Conservation (phyloP, 306 rosid genomes). For the Macrotyloma uniflorum region DNA sequence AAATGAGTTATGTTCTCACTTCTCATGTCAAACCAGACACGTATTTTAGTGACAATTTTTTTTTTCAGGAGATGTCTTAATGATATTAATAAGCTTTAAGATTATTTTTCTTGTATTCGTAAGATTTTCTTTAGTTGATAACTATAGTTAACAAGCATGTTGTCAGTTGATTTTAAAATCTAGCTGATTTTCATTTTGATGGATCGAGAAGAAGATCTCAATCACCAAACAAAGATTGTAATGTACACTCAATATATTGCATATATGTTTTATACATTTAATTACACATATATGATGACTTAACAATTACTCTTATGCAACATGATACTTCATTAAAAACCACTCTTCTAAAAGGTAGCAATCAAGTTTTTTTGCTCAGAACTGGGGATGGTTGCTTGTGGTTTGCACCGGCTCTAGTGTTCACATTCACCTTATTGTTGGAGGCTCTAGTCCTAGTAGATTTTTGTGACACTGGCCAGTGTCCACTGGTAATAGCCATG, state of each 20-base stretch:
- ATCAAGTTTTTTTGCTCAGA: constrained; percentile 43
- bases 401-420: constrained; percentile 45
- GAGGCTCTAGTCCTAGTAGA: constrained; percentile 58
- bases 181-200: constrained; percentile 16
- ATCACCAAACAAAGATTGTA: constrained; percentile 27
- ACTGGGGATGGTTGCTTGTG: constrained; percentile 50
- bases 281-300: constrained; percentile 35
- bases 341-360: constrained; percentile 32
- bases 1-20: not conserved
- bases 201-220: constrained; percentile 1
- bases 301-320: constrained; percentile 33
- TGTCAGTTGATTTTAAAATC: not conserved
- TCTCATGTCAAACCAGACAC: not conserved
- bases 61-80: not conserved
- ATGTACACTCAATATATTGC: constrained; percentile 27
- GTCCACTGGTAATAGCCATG: constrained; percentile 88
- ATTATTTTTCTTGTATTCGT: too few relatives aligned
- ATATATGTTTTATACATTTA: constrained; percentile 39
- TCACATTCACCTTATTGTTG: constrained; percentile 49
- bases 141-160: too few relatives aligned
- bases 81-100: not conserved
- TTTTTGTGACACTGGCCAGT: constrained; percentile 76
- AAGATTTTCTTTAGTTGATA: too few relatives aligned
- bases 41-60: not conserved
- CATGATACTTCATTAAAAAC: constrained; percentile 32